Evolutionary conservation across 2,329 filamentous ascomycete genomes (phyloP), one percentile per base, ranked within the genome.

Genomic region (Gaeumannomyces tritici): DNA sequence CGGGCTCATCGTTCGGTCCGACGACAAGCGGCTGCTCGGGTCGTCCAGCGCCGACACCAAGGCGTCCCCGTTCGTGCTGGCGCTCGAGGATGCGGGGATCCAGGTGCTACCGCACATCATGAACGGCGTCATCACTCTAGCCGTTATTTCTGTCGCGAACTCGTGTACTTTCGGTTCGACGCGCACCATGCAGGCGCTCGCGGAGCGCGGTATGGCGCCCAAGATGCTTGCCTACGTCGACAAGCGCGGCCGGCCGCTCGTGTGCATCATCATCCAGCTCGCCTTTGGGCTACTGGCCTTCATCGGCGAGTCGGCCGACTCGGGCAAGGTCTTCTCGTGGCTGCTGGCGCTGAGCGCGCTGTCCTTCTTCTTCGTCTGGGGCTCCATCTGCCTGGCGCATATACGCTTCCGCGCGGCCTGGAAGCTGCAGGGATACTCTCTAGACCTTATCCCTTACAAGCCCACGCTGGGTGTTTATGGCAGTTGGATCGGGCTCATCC

Each of bases 341-440:
- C 79, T 89, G 62, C 78, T 91, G 51, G 83, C 89, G 0, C 81
- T 93, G 26, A 90, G 88, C 0, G 89, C 88, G 61, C 83, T 92
- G 12, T 84, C 85, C 2, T 87, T 84, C 64, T 84, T 93, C 72
- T 90, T 92, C 74, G 88, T 89, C 29, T 93, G 89, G 89, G 86
- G 84, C 47, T 88, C 80, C 63, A 85, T 88, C 70, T 88, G 84
- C 71, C 73, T 85, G 3, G 79, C 84, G 0, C 85, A 88, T 70
- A 88, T 88, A 70, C 83, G 84, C 57, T 88, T 89, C 81, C 82
- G 86, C 63, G 72, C 79, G 57, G 84, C 78, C 18, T 88, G 85
- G 86, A 77, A 79, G 65, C 72, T 77, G 21, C 82, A 87, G 68
- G 85, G 85, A 61, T 83, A 83, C 66, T 73, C 72, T 54, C 70